phyloP scores from a whole-genome alignment of 805 yeast species.

The Saccharomycopsis microspora region DNA sequence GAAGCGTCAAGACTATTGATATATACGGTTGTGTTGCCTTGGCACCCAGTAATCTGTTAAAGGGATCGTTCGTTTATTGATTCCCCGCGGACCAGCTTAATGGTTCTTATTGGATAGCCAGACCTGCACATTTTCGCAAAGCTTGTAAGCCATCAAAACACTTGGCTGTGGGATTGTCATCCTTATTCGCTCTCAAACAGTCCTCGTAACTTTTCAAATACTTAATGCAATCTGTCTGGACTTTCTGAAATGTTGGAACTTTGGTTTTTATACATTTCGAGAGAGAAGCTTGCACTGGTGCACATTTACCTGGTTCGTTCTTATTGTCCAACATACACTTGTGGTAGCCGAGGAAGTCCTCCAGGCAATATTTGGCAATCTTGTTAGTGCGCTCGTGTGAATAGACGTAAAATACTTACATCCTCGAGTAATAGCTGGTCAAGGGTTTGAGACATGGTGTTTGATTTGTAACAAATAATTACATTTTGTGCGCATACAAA shows the following conservation, averaged over 20 bases:
- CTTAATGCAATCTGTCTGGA: constrained; percentile 49
- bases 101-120: constrained; percentile 18
- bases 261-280: constrained; percentile 49
- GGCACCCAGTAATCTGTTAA: no score
- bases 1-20: no score
- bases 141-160: constrained; percentile 43
- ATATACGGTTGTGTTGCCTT: no score
- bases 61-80: no score
- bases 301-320: constrained; percentile 35
- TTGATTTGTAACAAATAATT: background rate
- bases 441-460: constrained; percentile 34
- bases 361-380: constrained; percentile 68
- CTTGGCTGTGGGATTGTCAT: constrained; percentile 30
- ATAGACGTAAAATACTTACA: constrained; percentile 24
- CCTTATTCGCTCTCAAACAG: constrained; percentile 39
- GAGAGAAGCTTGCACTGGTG: constrained; percentile 41
- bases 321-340: constrained; percentile 50
- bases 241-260: constrained; percentile 65
- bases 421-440: constrained; percentile 74
- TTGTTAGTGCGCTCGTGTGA: constrained; percentile 11
- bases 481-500: no score
- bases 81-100: no score
- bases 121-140: constrained; percentile 55
- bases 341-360: constrained; percentile 60
- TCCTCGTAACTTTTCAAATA: constrained; percentile 52